Evolutionary conservation across 1,139 yeast species (phyloP), one percentile per base, ranked within the genome.

Genomic region (Hanseniaspora gamundiae): DNA sequence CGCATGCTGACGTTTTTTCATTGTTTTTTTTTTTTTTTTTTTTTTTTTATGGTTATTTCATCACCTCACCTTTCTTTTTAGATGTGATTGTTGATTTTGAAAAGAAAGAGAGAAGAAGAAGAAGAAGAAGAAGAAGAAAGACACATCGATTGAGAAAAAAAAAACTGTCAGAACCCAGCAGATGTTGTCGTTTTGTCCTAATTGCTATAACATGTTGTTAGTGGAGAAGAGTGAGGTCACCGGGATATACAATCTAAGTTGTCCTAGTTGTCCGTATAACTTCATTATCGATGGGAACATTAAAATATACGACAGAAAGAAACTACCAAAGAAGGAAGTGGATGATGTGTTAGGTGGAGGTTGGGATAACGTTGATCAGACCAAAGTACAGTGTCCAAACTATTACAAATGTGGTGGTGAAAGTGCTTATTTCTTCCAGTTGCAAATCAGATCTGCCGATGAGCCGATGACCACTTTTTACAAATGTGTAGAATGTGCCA

Each of bases 311-410:
- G 96, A 88, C 60, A 71, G 96, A 48, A 86, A 83, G 59, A 73
- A 73, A 48, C 71, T 91, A 58, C 82, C 84, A 33, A 71, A 95
- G 59, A 91, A 91, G 58, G 84, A 86, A 54, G 93, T 91, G 3
- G 99, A 91, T 62, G 98, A 91, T 66, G 95, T 91, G 10, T 71
- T 91, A 24, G 98, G 99, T 48, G 97, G 95, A 24, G 94, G 97
- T 2, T 91, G 98, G 98, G 98, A 91, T 61, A 88, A 91, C 59
- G 98, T 93, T 27, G 98, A 93, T 59, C 91, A 82, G 57, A 82
- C 91, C 0, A 69, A 76, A 2, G 82, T 91, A 0, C 95, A 91
- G 60, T 91, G 98, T 68, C 95, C 96, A 3, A 70, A 76, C 39
- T 58, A 61, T 45, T 94, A 84, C 50, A 64, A 71, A 1, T 91